Evolutionary conservation across 805 yeast species (phyloP).

Genomic region (Candida krabiensis): DNA sequence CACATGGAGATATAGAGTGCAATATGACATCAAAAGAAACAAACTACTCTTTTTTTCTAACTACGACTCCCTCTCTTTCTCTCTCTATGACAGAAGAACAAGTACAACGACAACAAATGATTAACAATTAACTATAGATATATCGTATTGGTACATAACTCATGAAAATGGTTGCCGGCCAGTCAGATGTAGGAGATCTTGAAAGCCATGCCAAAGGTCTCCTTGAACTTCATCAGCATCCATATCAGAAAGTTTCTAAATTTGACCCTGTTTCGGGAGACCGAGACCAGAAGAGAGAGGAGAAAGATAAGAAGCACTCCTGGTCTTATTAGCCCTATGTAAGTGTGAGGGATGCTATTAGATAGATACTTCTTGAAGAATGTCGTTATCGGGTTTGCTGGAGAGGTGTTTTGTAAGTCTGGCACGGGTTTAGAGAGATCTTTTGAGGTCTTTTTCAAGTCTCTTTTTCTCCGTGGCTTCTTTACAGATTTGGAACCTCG

Average conservation of each 20-base stretch:
- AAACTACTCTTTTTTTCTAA: no score
- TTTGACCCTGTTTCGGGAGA: constrained; percentile 9
- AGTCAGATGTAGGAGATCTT: constrained; percentile 27
- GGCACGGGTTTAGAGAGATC: constrained; percentile 1
- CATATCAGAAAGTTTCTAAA: constrained; percentile 15
- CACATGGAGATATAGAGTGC: no score
- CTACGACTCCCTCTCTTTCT: no score
- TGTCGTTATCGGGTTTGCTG: not conserved
- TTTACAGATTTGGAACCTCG: constrained; percentile 3
- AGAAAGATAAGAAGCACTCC: constrained; percentile 17
- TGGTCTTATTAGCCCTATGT: constrained; percentile 10
- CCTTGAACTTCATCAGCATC: constrained; percentile 18
- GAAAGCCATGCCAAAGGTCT: constrained; percentile 29
- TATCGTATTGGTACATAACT: no score
- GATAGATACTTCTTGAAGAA: constrained; percentile 7
- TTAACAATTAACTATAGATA: no score
- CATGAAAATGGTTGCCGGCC: no score
- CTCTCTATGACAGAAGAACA: no score
- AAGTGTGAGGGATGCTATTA: constrained; percentile 1
- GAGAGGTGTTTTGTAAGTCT: not conserved
- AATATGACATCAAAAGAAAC: no score
- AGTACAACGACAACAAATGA: no score
- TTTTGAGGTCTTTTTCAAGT: constrained; percentile 1
- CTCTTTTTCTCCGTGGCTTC: constrained; percentile 1
- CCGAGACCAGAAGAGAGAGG: constrained; percentile 15